phyloP scores from a whole-genome alignment of 1,284 basidiomycete genomes.

The Cutaneotrichosporon sp. region DNA sequence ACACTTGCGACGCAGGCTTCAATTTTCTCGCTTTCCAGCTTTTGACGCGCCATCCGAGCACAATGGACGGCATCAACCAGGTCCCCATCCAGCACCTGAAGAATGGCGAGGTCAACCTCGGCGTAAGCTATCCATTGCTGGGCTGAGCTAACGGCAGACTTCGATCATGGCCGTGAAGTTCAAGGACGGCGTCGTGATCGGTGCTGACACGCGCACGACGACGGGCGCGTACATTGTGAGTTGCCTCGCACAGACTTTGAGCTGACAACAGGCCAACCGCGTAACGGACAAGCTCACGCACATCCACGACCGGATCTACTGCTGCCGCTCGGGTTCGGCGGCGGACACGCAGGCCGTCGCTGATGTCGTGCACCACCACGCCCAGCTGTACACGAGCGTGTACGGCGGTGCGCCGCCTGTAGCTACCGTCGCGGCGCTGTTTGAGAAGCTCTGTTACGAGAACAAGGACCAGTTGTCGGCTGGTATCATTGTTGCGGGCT shows the following conservation, averaged over 20 bases:
- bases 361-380: slow-evolving; percentile 81
- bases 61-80: slow-evolving; percentile 41
- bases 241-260: slow-evolving; percentile 7
- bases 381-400: slow-evolving; percentile 69
- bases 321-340: slow-evolving; percentile 95
- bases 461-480: slow-evolving; percentile 88
- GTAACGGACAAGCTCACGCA: slow-evolving; percentile 98
- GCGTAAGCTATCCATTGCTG: slow-evolving; percentile 56
- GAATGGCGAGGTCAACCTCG: slow-evolving; percentile 87
- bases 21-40: not conserved
- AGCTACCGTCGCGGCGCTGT: slow-evolving; percentile 71
- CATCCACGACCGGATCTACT: slow-evolving; percentile 96
- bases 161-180: slow-evolving; percentile 99
- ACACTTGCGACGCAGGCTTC: too few relatives aligned
- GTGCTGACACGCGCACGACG: slow-evolving; percentile 94
- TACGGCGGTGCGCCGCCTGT: slow-evolving; percentile 69
- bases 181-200: slow-evolving; percentile 88
- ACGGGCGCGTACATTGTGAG: slow-evolving; percentile 92
- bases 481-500: slow-evolving; percentile 97
- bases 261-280: slow-evolving; percentile 63
- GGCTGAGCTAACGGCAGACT: slow-evolving; percentile 56
- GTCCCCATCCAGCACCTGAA: slow-evolving; percentile 59
- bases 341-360: slow-evolving; percentile 98
- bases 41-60: slow-evolving; percentile 5
- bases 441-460: slow-evolving; percentile 86